Conservation (phyloP, 2,329 filamentous ascomycete species). For the Venturiaceae sp. region DNA sequence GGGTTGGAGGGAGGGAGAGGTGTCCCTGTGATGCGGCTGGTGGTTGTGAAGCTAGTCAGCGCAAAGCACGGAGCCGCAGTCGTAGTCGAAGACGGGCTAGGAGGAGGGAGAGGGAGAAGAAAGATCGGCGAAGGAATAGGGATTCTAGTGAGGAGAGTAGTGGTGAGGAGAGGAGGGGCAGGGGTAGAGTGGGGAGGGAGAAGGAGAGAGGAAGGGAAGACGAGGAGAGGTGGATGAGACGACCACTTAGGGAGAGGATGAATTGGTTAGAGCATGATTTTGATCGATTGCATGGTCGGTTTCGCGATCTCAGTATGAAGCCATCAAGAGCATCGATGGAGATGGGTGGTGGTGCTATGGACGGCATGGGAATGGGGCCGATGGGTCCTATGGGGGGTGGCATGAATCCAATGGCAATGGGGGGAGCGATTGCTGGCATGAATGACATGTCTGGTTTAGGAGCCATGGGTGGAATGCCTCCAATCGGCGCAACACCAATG, state of each 20-base stretch:
- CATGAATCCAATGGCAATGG: not conserved
- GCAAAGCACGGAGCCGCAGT: not conserved
- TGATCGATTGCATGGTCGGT: not conserved
- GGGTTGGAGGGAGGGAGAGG: slow-evolving; percentile 1
- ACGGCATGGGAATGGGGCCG: not conserved
- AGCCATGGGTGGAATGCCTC: not conserved
- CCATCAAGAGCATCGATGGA: not conserved
- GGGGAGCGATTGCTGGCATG: not conserved
- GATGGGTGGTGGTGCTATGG: not conserved
- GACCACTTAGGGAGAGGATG: not conserved
- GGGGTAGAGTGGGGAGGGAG: not conserved
- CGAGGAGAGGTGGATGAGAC: not conserved
- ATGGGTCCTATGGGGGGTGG: not conserved
- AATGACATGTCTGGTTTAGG: not conserved
- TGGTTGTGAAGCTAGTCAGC: not conserved
- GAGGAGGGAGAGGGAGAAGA: not conserved
- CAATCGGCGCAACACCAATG: too few species aligned
- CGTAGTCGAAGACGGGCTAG: not conserved
- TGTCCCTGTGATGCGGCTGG: slow-evolving; percentile 1
- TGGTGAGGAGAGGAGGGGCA: not conserved
- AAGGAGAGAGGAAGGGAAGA: not conserved
- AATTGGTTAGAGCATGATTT: not conserved
- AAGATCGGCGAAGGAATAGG: not conserved
- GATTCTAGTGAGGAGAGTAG: not conserved
- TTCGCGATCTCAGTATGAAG: not conserved